Percentiles rank a stretch among this genome's conserved stretches.
Evolutionary conservation across 1,284 basidiomycete genomes (phyloP).

Genomic region (Earliella scabrosa): DNA sequence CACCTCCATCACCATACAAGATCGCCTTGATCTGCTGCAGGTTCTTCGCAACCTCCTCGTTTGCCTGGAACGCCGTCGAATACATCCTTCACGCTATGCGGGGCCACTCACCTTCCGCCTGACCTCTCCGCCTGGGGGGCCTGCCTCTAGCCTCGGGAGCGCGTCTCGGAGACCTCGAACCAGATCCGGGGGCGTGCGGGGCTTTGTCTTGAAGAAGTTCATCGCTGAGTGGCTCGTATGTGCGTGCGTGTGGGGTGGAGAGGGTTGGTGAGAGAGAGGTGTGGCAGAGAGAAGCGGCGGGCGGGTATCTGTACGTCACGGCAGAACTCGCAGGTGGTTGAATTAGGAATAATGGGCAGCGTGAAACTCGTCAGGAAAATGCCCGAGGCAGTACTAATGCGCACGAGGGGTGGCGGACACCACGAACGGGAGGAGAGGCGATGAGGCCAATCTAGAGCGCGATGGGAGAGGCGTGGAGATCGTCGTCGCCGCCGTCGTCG

Average conservation of each 20-base stretch:
- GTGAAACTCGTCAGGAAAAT: conserved; percentile 17
- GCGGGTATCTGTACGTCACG: conserved; percentile 24
- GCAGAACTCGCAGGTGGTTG: conserved; percentile 27
- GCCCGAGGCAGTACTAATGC: conserved; percentile 13
- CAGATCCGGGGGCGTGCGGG: conserved; percentile 83
- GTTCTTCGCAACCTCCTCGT: conserved; percentile 88
- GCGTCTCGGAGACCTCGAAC: conserved; percentile 81
- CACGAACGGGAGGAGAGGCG: not conserved
- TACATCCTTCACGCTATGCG: not conserved
- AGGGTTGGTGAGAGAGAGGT: conserved; percentile 4
- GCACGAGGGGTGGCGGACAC: not conserved
- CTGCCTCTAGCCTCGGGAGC: conserved; percentile 75
- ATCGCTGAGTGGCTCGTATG: conserved; percentile 42
- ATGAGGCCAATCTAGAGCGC: conserved; percentile 2
- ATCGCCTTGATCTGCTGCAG: conserved; percentile 88
- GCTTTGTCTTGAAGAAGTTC: conserved; percentile 96
- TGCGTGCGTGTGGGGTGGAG: not conserved
- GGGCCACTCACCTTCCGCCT: conserved; percentile 70
- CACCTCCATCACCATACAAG: conserved; percentile 87
- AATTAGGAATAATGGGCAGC: conserved; percentile 24
- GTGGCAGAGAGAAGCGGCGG: conserved; percentile 6
- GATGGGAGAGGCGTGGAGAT: conserved; percentile 4
- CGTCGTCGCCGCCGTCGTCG: conserved; percentile 18
- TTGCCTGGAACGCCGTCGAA: conserved; percentile 56
- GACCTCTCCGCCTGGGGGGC: conserved; percentile 74